A percentile compares a stretch with the other conserved stretches of the same genome.
Conservation (phyloP, 805 yeast species). For the Candida qinlingensis region DNA sequence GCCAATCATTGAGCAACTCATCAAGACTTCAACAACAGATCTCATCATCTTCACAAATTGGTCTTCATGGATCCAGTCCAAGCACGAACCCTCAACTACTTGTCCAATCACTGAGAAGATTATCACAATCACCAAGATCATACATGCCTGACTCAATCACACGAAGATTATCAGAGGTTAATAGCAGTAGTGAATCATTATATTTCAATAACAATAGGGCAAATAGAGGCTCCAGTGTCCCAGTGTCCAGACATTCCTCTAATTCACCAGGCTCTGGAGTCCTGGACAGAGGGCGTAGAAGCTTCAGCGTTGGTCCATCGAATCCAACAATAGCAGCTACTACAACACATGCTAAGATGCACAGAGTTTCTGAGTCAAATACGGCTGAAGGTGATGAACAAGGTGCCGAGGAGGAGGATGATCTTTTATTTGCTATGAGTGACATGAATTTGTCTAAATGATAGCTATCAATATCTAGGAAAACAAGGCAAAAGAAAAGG, state of each 20-base stretch:
- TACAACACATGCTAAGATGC: constrained; percentile 27
- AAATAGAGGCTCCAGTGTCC: constrained; percentile 5
- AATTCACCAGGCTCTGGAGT: constrained; percentile 18
- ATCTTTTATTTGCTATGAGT: constrained; percentile 65
- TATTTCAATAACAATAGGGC: constrained; percentile 5
- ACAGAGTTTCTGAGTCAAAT: constrained; percentile 10
- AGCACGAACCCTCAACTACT: background rate
- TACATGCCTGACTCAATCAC: constrained; percentile 26
- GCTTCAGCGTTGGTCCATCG: constrained; percentile 25
- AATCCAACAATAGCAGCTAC: constrained; percentile 28
- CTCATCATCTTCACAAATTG: background rate
- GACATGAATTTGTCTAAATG: constrained; percentile 51
- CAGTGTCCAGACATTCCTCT: constrained; percentile 15
- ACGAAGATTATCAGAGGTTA: constrained; percentile 25
- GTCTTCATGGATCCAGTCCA: background rate
- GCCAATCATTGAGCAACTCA: background rate
- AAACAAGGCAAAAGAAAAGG: too few relatives aligned
- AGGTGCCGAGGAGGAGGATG: constrained; percentile 52
- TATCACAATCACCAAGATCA: constrained; percentile 31
- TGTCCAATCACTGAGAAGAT: constrained; percentile 9
- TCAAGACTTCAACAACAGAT: background rate
- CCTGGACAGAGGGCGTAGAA: constrained; percentile 9
- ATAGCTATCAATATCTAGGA: background rate
- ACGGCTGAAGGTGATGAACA: constrained; percentile 20
- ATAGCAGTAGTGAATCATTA: constrained; percentile 21